Evolutionary conservation across 495 filamentous ascomycete species (phyloP).

Genomic region (Aspergillus wentii): DNA sequence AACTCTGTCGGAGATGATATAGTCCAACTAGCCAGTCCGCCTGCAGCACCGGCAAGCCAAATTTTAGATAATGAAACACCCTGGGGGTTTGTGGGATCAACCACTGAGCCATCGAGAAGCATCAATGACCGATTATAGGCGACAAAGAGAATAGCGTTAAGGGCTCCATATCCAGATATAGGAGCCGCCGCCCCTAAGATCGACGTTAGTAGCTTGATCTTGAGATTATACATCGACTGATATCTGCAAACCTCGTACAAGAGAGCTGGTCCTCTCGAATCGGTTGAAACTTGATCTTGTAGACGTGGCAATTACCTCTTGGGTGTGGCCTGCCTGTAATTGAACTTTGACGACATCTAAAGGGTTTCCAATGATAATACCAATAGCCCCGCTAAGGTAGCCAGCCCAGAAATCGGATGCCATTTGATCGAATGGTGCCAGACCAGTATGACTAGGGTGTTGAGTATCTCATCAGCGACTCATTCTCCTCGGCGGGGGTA

Average conservation of each 20-base stretch:
- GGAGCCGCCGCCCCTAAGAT: conserved; percentile 67
- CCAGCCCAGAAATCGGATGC: conserved; percentile 84
- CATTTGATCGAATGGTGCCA: conserved; percentile 42
- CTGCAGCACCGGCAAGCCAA: conserved; percentile 70
- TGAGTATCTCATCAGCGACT: too few relatives aligned
- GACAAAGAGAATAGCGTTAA: conserved; percentile 84
- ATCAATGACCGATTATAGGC: conserved; percentile 74
- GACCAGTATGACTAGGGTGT: too few relatives aligned
- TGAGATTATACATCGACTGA: background rate
- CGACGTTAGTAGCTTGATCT: conserved; percentile 3
- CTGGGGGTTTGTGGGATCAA: conserved; percentile 34
- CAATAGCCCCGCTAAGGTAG: conserved; percentile 75
- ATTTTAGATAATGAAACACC: conserved; percentile 40
- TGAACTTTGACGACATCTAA: conserved; percentile 82
- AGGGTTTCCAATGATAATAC: conserved; percentile 84
- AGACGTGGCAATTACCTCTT: conserved; percentile 17
- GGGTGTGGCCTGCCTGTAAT: conserved; percentile 56
- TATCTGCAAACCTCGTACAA: conserved; percentile 39
- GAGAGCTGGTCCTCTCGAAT: conserved; percentile 39
- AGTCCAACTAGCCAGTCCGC: conserved; percentile 75
- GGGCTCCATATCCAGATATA: conserved; percentile 78
- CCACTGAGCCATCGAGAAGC: conserved; percentile 43
- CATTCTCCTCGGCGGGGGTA: background rate
- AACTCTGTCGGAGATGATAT: conserved; percentile 82
- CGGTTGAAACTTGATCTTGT: conserved; percentile 19